Conservation (phyloP, 768 basidiomycete species). For the Termitomyces sp. region DNA sequence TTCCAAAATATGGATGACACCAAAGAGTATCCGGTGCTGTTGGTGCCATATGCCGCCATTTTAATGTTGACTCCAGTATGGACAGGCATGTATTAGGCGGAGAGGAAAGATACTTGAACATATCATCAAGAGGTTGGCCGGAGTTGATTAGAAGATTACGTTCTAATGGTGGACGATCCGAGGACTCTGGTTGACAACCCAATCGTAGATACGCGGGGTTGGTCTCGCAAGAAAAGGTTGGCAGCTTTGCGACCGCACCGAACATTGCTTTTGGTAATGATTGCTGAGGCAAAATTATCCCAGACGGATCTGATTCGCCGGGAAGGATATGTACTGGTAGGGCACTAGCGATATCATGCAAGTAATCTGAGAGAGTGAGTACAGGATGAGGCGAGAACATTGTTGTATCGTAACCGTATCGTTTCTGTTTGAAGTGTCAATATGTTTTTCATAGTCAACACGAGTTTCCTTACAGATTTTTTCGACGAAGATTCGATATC, state of each 20-base stretch:
- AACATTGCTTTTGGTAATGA: slow-evolving; percentile 91
- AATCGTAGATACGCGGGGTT: slow-evolving; percentile 87
- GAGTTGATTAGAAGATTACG: slow-evolving; percentile 77
- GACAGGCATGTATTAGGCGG: slow-evolving; percentile 68
- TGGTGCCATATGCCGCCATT: slow-evolving; percentile 96
- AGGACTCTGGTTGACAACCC: slow-evolving; percentile 23
- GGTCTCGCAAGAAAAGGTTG: slow-evolving; percentile 72
- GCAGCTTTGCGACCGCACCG: slow-evolving; percentile 50
- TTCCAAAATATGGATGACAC: slow-evolving; percentile 90
- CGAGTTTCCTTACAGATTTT: slow-evolving; percentile 44
- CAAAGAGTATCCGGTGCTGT: slow-evolving; percentile 98
- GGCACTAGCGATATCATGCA: slow-evolving; percentile 69
- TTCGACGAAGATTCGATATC: slow-evolving; percentile 34
- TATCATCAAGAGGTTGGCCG: slow-evolving; percentile 92
- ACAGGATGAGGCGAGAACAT: slow-evolving; percentile 76
- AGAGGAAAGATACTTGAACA: slow-evolving; percentile 85
- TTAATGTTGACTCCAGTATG: slow-evolving; percentile 73
- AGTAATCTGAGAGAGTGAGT: slow-evolving; percentile 56
- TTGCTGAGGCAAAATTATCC: slow-evolving; percentile 89
- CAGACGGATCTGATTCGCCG: slow-evolving; percentile 84
- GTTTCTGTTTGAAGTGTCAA: slow-evolving; percentile 39
- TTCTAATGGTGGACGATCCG: slow-evolving; percentile 20
- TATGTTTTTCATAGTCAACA: not conserved
- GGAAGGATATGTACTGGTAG: slow-evolving; percentile 88
- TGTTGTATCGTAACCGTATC: slow-evolving; percentile 57